Evolutionary conservation across 345 rosid genomes (phyloP).

Genomic region (Tarenaya hassleriana): DNA sequence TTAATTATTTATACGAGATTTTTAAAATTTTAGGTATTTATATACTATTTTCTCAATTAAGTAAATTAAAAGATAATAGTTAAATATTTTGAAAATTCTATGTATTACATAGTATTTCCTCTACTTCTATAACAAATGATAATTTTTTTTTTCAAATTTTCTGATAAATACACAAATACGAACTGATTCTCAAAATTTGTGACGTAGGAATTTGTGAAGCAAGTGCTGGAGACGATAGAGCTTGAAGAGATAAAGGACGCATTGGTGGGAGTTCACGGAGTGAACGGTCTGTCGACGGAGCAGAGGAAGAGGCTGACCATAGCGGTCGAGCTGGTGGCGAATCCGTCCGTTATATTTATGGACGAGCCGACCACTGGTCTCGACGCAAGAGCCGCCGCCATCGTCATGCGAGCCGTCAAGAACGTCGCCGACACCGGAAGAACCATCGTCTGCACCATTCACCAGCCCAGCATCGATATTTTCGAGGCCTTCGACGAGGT

Average conservation of each 20-base stretch:
- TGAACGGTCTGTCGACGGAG: constrained; percentile 66
- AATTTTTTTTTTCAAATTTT: too few relatives aligned
- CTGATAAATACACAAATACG: neutral
- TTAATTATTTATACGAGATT: too few relatives aligned
- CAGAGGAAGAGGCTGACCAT: constrained; percentile 71
- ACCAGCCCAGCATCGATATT: constrained; percentile 80
- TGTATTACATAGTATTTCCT: too few relatives aligned
- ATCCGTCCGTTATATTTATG: constrained; percentile 78
- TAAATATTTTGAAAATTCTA: too few relatives aligned
- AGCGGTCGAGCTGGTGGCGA: constrained; percentile 80
- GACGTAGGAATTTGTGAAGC: constrained; percentile 63
- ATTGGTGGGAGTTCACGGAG: constrained; percentile 58
- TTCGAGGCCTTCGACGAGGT: constrained; percentile 90
- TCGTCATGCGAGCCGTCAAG: constrained; percentile 79
- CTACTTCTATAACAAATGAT: too few relatives aligned
- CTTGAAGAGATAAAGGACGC: constrained; percentile 59
- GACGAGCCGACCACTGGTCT: constrained; percentile 85
- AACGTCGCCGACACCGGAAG: constrained; percentile 70
- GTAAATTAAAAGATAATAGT: too few relatives aligned
- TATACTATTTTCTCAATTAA: too few relatives aligned
- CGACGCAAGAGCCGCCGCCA: constrained; percentile 88
- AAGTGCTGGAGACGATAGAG: constrained; percentile 71
- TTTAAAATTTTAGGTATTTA: too few relatives aligned
- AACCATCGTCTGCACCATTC: constrained; percentile 78
- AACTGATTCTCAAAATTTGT: neutral